Evolutionary conservation across 2,329 filamentous ascomycete genomes (phyloP).

Genomic region (Ophiostoma perfectum): DNA sequence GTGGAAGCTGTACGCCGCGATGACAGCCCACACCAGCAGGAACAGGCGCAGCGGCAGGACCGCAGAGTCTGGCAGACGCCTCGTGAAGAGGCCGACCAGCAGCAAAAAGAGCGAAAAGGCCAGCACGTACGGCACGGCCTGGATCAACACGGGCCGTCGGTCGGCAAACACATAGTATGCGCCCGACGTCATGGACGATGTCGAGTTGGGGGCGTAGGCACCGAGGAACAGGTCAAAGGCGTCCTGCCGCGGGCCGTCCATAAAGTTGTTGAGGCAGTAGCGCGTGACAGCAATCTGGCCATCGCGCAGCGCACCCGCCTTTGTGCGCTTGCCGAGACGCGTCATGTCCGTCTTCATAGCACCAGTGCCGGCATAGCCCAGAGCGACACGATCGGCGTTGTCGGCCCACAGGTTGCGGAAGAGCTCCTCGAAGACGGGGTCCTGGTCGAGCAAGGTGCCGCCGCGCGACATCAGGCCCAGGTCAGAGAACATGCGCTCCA

Average conservation of each 20-base stretch:
- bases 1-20: slow-evolving; percentile 64
- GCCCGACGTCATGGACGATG: slow-evolving; percentile 33
- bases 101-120: slow-evolving; percentile 82
- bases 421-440: slow-evolving; percentile 75
- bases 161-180: slow-evolving; percentile 75
- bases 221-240: slow-evolving; percentile 93
- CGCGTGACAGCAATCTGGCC: slow-evolving; percentile 80
- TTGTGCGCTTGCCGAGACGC: slow-evolving; percentile 83
- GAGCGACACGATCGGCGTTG: slow-evolving; percentile 92
- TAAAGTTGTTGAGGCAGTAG: slow-evolving; percentile 91
- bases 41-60: slow-evolving; percentile 80
- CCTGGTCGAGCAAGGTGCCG: slow-evolving; percentile 69
- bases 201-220: slow-evolving; percentile 54
- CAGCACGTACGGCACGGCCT: slow-evolving; percentile 87
- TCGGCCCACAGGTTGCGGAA: slow-evolving; percentile 99
- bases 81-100: slow-evolving; percentile 67
- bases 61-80: slow-evolving; percentile 63
- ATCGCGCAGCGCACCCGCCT: slow-evolving; percentile 77
- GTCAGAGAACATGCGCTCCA: slow-evolving; percentile 85
- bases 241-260: slow-evolving; percentile 89
- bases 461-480: slow-evolving; percentile 71
- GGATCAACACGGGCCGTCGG: slow-evolving; percentile 76
- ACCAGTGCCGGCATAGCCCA: slow-evolving; percentile 89
- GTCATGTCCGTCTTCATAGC: slow-evolving; percentile 98
- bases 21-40: slow-evolving; percentile 67